Conservation (phyloP, 495 filamentous ascomycete species). For the Aspergillus kassunensis region DNA sequence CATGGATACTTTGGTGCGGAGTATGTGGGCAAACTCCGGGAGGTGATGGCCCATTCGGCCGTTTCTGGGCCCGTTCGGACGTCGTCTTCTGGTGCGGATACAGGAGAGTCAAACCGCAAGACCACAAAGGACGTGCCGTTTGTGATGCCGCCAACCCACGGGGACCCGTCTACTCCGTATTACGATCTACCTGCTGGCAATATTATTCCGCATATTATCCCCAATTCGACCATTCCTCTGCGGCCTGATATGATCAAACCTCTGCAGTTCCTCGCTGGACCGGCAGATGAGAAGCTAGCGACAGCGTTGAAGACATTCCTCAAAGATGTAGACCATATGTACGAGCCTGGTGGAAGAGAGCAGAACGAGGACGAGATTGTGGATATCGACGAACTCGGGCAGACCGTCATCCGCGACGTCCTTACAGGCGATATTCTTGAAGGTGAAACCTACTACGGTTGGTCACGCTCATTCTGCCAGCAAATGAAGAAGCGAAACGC, state of each 20-base stretch:
- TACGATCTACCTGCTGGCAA: conserved; percentile 86
- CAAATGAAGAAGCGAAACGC: conserved; percentile 66
- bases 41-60: conserved; percentile 49
- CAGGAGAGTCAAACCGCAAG: conserved; percentile 20
- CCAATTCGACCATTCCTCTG: conserved; percentile 69
- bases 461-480: conserved; percentile 76
- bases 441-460: conserved; percentile 82
- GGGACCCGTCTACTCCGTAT: conserved; percentile 69
- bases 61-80: conserved; percentile 24
- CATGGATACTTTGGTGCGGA: conserved; percentile 60
- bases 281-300: conserved; percentile 62
- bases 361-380: conserved; percentile 32
- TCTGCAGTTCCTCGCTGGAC: conserved; percentile 67
- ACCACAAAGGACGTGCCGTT: conserved; percentile 53
- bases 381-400: conserved; percentile 73
- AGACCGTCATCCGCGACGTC: conserved; percentile 57
- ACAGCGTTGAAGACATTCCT: conserved; percentile 65
- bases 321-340: conserved; percentile 63
- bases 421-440: conserved; percentile 53
- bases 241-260: conserved; percentile 69
- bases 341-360: conserved; percentile 35
- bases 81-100: conserved; percentile 22
- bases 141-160: conserved; percentile 71
- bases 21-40: conserved; percentile 57
- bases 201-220: conserved; percentile 71